These are phyloP conservation scores for Flaveria trinervia DNA, from an alignment of 129 eudicot genomes.

Conservation along the genomic window DNA sequence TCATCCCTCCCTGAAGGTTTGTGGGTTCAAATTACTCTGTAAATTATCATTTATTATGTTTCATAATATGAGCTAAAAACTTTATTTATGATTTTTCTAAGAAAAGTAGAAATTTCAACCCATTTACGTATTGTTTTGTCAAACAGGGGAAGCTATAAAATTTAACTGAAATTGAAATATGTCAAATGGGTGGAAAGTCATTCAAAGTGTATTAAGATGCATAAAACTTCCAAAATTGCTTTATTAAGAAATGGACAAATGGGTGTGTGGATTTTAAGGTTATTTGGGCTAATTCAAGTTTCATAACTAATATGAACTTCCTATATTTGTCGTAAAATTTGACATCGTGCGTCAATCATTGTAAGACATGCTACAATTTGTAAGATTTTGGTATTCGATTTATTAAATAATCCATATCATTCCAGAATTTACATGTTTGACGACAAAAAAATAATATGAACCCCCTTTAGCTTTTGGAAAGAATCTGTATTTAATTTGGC, in stretches of 20 bases:
- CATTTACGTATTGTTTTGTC: background rate
- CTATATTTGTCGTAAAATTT: background rate
- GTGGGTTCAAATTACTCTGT: constrained; percentile 10
- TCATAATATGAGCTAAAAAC: constrained; percentile 12
- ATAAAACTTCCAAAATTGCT: background rate
- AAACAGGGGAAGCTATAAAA: no score
- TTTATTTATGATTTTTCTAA: background rate
- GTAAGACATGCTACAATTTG: background rate
- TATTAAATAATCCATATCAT: background rate
- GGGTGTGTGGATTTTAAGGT: background rate
- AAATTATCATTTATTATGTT: background rate
- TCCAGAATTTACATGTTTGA: background rate
- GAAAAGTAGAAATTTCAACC: background rate
- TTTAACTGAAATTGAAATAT: no score
- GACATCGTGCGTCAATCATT: background rate
- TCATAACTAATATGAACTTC: background rate
- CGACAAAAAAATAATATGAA: background rate
- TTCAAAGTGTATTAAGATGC: background rate
- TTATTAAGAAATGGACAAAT: background rate
- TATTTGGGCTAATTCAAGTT: background rate
- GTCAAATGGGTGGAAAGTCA: background rate
- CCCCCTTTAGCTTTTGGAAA: constrained; percentile 2
- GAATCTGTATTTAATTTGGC: constrained; percentile 7
- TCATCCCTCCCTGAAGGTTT: constrained; percentile 74
- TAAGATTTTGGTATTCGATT: background rate